Base-by-base conservation (phyloP, 75 land plant genomes). In the Pinus albicaulis region DNA sequence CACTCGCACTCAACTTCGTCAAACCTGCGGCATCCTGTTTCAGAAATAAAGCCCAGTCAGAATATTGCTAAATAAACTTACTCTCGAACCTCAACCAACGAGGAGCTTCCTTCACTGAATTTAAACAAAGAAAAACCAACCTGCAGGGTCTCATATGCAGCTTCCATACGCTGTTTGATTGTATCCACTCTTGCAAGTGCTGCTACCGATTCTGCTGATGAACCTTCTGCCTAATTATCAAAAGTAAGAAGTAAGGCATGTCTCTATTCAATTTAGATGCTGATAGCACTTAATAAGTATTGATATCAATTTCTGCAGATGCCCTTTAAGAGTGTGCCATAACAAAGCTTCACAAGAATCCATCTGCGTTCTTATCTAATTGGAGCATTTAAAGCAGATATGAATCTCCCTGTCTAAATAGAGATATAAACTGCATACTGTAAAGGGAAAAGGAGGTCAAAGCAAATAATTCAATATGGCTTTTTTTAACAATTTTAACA, bases 1-100 rank as follows among this genome's bases (percentile, higher is more conserved):
- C 98, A 73, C 88, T 97, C 59, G 98, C 95, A 81, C 99, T 93
- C 41, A 97, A 74, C 78, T 95, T 93, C 4, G 98, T 92, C 73
- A 97, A 85, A 25, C 99, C 98, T 38, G 99, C 99, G 76, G 99
- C 99, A 91, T 97, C 99, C 99, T 97, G 84, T 78, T 36, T 15
- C 25, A 75, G 19, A 23, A 14, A 23, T 20, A 23, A 66, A 34
- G 55, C 23, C 75, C 23, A 31, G 60, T 44, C 57, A 76, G n/a
- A 34, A 65, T 60, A 60, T 15, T 55, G 59, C n/a, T 22, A 7
- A 22, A 55, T 24, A 25, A 55, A 23, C 74, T 24, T 72, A 26
- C 25, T 22, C 55, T 26, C 11, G 12, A 6, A 36, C 22, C n/a
- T 66, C 44, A 66, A 66, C 48, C 41, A 17, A 66, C 34, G 4